Percentiles rank a stretch among this genome's conserved stretches.
phyloP scores from a whole-genome alignment of 352 stramenopile species.

The Phytophthora podocarpi region DNA sequence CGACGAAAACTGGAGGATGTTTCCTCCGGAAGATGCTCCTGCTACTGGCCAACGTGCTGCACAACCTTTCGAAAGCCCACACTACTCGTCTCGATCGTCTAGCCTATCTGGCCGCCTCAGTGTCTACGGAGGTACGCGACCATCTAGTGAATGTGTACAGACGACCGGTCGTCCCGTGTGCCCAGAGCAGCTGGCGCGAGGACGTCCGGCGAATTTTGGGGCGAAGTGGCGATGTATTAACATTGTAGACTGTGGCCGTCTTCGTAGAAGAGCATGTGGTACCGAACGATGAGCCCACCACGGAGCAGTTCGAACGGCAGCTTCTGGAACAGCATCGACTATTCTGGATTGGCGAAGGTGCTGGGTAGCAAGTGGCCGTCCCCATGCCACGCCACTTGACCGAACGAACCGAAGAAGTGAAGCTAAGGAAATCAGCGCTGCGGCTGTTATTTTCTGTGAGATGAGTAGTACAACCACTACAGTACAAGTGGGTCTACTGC shows the following conservation, averaged over 20 bases:
- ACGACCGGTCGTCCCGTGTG: slow-evolving; percentile 16
- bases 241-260: slow-evolving; percentile 25
- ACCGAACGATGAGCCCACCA: slow-evolving; percentile 33
- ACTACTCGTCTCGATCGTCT: slow-evolving; percentile 72
- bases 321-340: slow-evolving; percentile 69
- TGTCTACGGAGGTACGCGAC: slow-evolving; percentile 49
- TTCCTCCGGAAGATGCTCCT: slow-evolving; percentile 19
- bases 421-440: neutral
- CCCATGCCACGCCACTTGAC: neutral
- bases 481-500: too few species aligned
- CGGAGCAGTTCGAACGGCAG: slow-evolving; percentile 47
- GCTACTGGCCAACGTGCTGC: slow-evolving; percentile 17
- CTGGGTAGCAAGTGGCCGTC: slow-evolving; percentile 25
- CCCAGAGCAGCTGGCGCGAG: slow-evolving; percentile 18
- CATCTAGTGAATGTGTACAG: slow-evolving; percentile 21
- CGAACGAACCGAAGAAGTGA: neutral
- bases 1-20: slow-evolving; percentile 36
- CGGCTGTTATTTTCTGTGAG: too few species aligned
- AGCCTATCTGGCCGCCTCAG: slow-evolving; percentile 61
- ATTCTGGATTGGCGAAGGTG: slow-evolving; percentile 81
- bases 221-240: slow-evolving; percentile 24
- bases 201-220: slow-evolving; percentile 4
- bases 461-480: too few species aligned
- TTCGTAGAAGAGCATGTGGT: slow-evolving; percentile 38
- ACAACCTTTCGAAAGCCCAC: slow-evolving; percentile 55